phyloP scores from a whole-genome alignment of 345 rosid species.

The Gossypium australe region DNA sequence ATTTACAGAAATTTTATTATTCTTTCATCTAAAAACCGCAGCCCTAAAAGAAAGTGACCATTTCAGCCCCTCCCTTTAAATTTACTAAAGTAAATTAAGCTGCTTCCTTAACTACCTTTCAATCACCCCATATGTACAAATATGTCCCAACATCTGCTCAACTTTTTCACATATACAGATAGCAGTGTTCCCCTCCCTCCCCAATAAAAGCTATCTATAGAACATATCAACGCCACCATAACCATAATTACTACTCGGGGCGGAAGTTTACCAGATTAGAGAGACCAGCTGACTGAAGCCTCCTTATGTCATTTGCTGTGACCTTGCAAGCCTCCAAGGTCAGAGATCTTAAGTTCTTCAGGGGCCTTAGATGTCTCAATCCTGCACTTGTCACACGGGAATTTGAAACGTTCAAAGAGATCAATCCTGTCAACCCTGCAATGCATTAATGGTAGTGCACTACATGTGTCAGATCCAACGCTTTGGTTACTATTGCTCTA shows the following conservation, averaged over 20 bases:
- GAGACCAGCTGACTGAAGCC: conserved; percentile 63
- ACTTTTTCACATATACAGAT: neutral
- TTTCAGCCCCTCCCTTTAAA: neutral
- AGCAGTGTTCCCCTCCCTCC: neutral
- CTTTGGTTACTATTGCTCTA: too few species aligned
- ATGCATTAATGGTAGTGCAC: conserved; percentile 12
- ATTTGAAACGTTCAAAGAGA: conserved; percentile 71
- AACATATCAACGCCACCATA: neutral
- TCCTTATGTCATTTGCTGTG: conserved; percentile 59
- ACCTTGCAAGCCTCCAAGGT: conserved; percentile 80
- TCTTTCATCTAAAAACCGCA: neutral
- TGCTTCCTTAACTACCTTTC: neutral
- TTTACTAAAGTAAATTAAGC: neutral
- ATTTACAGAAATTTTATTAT: too few species aligned
- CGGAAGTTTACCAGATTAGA: conserved; percentile 75
- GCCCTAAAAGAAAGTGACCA: neutral
- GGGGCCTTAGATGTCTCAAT: conserved; percentile 54
- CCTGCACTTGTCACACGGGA: conserved; percentile 72
- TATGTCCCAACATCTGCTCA: neutral
- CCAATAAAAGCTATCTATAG: conserved; percentile 16
- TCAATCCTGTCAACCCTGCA: conserved; percentile 69
- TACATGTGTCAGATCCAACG: neutral
- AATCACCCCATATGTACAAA: conserved; percentile 20
- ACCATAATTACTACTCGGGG: conserved; percentile 39
- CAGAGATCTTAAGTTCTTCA: conserved; percentile 71